Conservation (phyloP, 352 stramenopile genomes). For the Phytophthora sp. region DNA sequence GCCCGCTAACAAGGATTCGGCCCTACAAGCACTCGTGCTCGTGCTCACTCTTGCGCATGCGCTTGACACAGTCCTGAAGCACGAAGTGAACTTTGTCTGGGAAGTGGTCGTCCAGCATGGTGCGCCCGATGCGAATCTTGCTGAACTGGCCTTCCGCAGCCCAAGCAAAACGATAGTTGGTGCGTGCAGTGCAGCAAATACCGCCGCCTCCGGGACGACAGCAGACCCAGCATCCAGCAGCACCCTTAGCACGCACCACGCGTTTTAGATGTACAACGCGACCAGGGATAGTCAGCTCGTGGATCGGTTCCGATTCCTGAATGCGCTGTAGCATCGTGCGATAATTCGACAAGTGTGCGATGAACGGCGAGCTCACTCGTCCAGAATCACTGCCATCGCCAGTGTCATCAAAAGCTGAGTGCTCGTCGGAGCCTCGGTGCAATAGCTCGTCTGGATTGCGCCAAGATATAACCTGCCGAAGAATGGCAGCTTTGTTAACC, state of each 20-base stretch:
- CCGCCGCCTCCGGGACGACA: constrained; percentile 76
- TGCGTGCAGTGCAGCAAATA: constrained; percentile 85
- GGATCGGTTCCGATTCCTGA: constrained; percentile 79
- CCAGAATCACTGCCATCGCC: constrained; percentile 29
- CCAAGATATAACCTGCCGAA: constrained; percentile 83
- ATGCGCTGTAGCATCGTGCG: constrained; percentile 87
- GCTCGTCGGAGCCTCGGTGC: constrained; percentile 32
- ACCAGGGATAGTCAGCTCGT: constrained; percentile 81
- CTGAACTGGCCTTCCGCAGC: constrained; percentile 63
- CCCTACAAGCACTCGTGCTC: constrained; percentile 33
- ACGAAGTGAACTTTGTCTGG: constrained; percentile 89
- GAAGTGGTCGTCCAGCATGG: constrained; percentile 90
- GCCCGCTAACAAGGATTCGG: constrained; percentile 19
- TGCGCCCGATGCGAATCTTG: constrained; percentile 79
- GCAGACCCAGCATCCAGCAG: constrained; percentile 79
- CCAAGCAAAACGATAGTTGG: constrained; percentile 83
- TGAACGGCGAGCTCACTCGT: constrained; percentile 45
- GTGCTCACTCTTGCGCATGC: constrained; percentile 44
- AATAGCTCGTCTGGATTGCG: constrained; percentile 79
- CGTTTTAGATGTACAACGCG: constrained; percentile 81
- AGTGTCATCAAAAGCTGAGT: constrained; percentile 33
- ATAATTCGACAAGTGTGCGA: constrained; percentile 76
- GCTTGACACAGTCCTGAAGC: constrained; percentile 79
- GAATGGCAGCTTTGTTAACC: constrained; percentile 81
- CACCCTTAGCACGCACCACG: constrained; percentile 33